These are phyloP conservation scores for Venturia oleaginea DNA, from an alignment of 2,329 filamentous ascomycete species.

Conservation along the genomic window DNA sequence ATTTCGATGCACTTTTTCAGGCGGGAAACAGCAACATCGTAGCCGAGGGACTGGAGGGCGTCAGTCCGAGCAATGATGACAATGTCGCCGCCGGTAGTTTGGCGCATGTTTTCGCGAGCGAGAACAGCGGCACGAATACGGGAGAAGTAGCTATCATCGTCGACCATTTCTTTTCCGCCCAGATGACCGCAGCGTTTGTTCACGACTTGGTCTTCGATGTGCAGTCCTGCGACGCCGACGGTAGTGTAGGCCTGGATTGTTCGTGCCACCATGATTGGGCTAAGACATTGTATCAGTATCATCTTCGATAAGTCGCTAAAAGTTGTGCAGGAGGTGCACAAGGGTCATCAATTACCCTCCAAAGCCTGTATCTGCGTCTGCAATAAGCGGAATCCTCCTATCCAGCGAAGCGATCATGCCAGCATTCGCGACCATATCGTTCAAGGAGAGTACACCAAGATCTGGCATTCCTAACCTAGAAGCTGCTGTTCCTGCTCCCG, in stretches of 20 bases:
- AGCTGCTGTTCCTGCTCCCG: constrained; percentile 20
- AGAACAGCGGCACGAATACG: constrained; percentile 48
- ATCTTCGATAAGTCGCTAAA: not conserved
- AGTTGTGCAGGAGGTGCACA: not conserved
- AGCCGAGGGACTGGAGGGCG: constrained; percentile 48
- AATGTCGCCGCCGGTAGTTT: constrained; percentile 44
- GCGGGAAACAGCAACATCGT: constrained; percentile 45
- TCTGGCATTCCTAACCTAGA: constrained; percentile 19
- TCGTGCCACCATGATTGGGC: constrained; percentile 13
- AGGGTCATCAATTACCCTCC: constrained; percentile 10
- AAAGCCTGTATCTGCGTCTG: constrained; percentile 21
- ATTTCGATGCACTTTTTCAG: constrained; percentile 42
- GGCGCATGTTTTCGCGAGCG: constrained; percentile 29
- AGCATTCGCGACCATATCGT: constrained; percentile 19
- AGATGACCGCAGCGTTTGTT: constrained; percentile 60
- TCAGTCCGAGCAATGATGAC: constrained; percentile 59
- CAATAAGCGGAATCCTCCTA: constrained; percentile 17
- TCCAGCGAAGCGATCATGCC: constrained; percentile 18
- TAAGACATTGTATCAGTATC: not conserved
- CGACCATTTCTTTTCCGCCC: constrained; percentile 50
- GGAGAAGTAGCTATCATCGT: constrained; percentile 38
- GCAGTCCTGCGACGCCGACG: constrained; percentile 47
- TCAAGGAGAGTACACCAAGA: constrained; percentile 18
- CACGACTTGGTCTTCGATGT: constrained; percentile 55
- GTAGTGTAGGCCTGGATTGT: constrained; percentile 6